Evolutionary conservation across 176 grass and related monocot genomes (phyloP), one percentile per base, ranked within the genome.

Genomic region (Phragmites australis): DNA sequence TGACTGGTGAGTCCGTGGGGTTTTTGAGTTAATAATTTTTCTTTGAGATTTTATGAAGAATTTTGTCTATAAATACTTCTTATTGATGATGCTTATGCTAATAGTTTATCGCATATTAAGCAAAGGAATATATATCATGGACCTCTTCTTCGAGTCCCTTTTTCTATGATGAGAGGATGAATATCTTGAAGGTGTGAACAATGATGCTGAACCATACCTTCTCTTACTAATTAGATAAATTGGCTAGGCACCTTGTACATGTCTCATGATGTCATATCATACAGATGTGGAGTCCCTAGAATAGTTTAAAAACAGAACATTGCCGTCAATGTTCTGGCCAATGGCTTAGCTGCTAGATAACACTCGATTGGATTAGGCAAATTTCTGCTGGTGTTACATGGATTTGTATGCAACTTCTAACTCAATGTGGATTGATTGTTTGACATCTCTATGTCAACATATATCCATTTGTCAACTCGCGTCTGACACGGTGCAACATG

Each of bases 51-150:
- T 59, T 49, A 31, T 6, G 17, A 44, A 37, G 75, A 70, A 6
- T n/a, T 86, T 44, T 37, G 73, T 68, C 22, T 61, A 25, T 58
- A 76, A 43, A 29, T 49, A 46, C n/a, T 65, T 9, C 18, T 77
- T 55, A 45, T 19, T 15, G 26, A 50, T 70, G 41, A 79, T 74
- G 43, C 43, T 53, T 50, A 10, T 26, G 49, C 48, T 66, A 78
- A 57, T 55, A 73, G 40, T 87, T 77, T 79, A 29, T 79, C 27
- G 68, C 12, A 65, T 22, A 14, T 48, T 80, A 19, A 55, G 8
- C 22, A 65, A 30, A 65, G 25, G 30, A 74, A 74, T 22, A 82
- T 70, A 77, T 78, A 54, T n/a, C n/a, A n/a, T n/a, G n/a, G n/a
- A n/a, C n/a, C n/a, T n/a, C n/a, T n/a, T n/a, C n/a, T n/a, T n/a